Evolutionary conservation across 305 asterid genomes (phyloP), one percentile per base, ranked within the genome.

Genomic region (Petunia hybrid): DNA sequence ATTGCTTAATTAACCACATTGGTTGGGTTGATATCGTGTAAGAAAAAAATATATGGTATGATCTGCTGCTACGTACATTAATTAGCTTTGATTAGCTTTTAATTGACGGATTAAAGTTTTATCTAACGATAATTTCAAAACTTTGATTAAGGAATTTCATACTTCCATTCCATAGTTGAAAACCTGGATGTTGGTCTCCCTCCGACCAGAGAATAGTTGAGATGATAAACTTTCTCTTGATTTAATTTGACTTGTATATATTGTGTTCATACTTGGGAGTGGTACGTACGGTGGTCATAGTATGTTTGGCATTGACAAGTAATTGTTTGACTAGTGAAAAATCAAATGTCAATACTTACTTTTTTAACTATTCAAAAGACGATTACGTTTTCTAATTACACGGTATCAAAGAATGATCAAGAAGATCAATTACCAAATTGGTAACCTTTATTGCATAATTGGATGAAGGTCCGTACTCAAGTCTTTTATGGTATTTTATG

Each of bases 201-300:
- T 69, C 59, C 76, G 41, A 69, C 76, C 41, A 46, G 40, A 69
- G 78, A 73, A 73, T 51, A 62, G 12, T 51, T 73, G 41, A 73
- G 35, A 73, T 4, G 3, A 73, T 48, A 51, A 71, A 13, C 2
- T 71, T 48, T 48, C 46, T 51, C 45, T 73, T 48, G 78, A 31
- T 71, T 71, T 35, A 71, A 48, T 35, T 71, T 48, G 62, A 71
- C 78, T 51, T 48, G 43, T 42, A 46, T 71, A 31, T 42, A 46
- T 71, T 31, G 5, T 46, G 4, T 71, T 48, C 77, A 71, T 71
- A 48, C 62, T 35, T 6, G 3, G 35, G 31, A 22, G 31, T 22
- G 22, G 22, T 22, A 22, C 22, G 22, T 22, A 22, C 22, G 22
- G 22, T 22, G 62, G 45, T 45, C 77, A 46, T 9, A 31, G 78